Percentiles rank a stretch among this genome's conserved stretches.
phyloP scores from a whole-genome alignment of 2,329 filamentous ascomycete genomes.

The Sporothrix luriei region DNA sequence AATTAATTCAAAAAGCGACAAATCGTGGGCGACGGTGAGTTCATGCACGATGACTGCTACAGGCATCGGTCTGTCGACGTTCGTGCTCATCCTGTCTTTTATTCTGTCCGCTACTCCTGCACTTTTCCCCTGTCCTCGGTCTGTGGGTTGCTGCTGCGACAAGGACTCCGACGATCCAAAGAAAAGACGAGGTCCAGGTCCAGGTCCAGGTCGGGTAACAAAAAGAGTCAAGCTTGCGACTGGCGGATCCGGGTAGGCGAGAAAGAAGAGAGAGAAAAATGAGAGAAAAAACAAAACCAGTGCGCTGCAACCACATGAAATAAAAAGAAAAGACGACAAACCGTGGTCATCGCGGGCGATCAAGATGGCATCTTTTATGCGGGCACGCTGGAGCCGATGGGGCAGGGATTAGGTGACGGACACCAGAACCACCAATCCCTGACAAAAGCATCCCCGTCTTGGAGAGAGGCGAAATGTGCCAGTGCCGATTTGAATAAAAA shows the following conservation, averaged over 20 bases:
- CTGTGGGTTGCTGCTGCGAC: constrained; percentile 20
- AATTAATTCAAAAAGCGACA: not conserved
- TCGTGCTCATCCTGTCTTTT: not conserved
- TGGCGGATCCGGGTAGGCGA: constrained; percentile 4
- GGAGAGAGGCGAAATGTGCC: no score
- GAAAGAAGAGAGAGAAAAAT: not conserved
- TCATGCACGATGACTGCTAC: not conserved
- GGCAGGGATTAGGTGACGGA: not conserved
- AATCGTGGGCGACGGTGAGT: not conserved
- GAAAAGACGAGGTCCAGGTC: not conserved
- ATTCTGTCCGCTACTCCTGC: not conserved
- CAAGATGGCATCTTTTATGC: constrained; percentile 26
- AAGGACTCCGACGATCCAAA: constrained; percentile 9
- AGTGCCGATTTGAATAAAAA: no score
- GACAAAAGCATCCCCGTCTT: not conserved
- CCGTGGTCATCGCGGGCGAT: constrained; percentile 22
- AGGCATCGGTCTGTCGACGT: not conserved
- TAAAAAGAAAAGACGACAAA: not conserved
- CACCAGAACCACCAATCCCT: not conserved
- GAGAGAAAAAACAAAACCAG: not conserved
- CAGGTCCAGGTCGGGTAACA: not conserved
- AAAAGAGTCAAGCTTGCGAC: not conserved
- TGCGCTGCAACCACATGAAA: not conserved
- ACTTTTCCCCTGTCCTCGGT: not conserved
- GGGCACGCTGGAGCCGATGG: constrained; percentile 17